A percentile compares a stretch with the other conserved stretches of the same genome.
These are phyloP conservation scores for Oryza australiensis DNA, from an alignment of 176 grass and related monocot genomes.

Conservation along the genomic window DNA sequence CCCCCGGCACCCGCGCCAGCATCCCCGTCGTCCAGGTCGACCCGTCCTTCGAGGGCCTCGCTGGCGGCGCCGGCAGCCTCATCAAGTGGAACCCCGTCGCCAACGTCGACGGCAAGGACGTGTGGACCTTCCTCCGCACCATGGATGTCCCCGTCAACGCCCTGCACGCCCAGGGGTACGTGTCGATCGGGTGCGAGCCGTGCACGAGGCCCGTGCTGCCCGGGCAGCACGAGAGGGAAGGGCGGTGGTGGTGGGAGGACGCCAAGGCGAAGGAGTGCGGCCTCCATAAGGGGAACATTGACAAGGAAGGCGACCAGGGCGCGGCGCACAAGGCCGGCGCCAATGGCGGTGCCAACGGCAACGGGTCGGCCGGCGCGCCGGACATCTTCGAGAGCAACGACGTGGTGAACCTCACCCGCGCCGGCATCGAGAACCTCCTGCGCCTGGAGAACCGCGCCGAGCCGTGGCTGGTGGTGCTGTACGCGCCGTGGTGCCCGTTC, in stretches of 20 bases:
- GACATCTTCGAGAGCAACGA: slow-evolving; percentile 80
- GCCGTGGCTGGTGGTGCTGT: slow-evolving; percentile 85
- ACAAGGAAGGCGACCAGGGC: slow-evolving; percentile 40
- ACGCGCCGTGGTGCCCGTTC: slow-evolving; percentile 83
- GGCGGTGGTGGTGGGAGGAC: slow-evolving; percentile 99
- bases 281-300: slow-evolving; percentile 95
- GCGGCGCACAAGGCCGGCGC: slow-evolving; percentile 31
- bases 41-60: slow-evolving; percentile 75
- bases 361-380: slow-evolving; percentile 37
- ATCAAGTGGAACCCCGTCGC: slow-evolving; percentile 97
- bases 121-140: slow-evolving; percentile 90
- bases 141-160: slow-evolving; percentile 94
- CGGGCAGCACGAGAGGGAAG: slow-evolving; percentile 92
- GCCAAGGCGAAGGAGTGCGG: slow-evolving; percentile 95
- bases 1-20: slow-evolving; percentile 73
- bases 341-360: slow-evolving; percentile 31
- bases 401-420: slow-evolving; percentile 62
- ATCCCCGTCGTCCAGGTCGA: slow-evolving; percentile 94
- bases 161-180: slow-evolving; percentile 82
- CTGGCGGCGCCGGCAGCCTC: slow-evolving; percentile 72
- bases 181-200: slow-evolving; percentile 96
- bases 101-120: slow-evolving; percentile 80
- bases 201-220: slow-evolving; percentile 93
- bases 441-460: slow-evolving; percentile 55
- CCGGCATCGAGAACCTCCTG: slow-evolving; percentile 73